Conservation (phyloP, 2,329 filamentous ascomycete species). For the Fusarium globosum region DNA sequence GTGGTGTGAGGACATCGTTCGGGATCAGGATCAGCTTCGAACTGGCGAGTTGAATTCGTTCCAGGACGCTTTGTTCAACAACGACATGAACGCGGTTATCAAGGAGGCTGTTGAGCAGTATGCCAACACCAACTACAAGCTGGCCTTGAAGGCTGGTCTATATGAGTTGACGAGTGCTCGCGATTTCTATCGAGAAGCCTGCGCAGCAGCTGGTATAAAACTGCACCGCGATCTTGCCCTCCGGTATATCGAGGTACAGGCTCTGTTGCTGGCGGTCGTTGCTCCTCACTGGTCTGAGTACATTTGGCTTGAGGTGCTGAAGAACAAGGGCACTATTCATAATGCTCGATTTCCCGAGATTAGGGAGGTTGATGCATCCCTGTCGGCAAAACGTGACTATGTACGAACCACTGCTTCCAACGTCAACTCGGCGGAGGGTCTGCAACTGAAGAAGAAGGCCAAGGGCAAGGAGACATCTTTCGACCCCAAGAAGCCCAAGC, state of each 20-base stretch:
- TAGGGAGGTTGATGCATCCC: conserved; percentile 70
- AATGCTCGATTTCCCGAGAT: conserved; percentile 70
- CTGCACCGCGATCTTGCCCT: conserved; percentile 86
- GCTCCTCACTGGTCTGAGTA: conserved; percentile 95
- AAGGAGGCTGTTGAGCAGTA: conserved; percentile 83
- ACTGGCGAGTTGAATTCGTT: conserved; percentile 80
- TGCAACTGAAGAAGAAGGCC: conserved; percentile 86
- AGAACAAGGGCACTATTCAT: conserved; percentile 81
- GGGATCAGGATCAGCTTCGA: conserved; percentile 75
- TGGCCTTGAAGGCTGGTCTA: conserved; percentile 85
- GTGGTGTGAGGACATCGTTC: conserved; percentile 89
- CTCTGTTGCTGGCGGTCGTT: conserved; percentile 83
- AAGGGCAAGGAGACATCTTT: conserved; percentile 90
- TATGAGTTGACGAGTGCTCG: conserved; percentile 92
- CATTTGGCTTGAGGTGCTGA: conserved; percentile 91
- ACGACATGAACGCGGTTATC: conserved; percentile 90
- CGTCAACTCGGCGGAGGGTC: conserved; percentile 83
- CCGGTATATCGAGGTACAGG: conserved; percentile 88
- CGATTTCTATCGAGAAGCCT: conserved; percentile 90
- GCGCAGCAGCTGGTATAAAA: conserved; percentile 78
- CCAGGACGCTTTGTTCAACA: conserved; percentile 90
- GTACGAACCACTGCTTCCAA: conserved; percentile 79
- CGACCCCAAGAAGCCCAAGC: conserved; percentile 92
- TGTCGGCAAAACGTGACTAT: conserved; percentile 86
- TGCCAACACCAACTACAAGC: conserved; percentile 78